Conservation (phyloP, 495 filamentous ascomycete species). For the Aspergillus panamensis region DNA sequence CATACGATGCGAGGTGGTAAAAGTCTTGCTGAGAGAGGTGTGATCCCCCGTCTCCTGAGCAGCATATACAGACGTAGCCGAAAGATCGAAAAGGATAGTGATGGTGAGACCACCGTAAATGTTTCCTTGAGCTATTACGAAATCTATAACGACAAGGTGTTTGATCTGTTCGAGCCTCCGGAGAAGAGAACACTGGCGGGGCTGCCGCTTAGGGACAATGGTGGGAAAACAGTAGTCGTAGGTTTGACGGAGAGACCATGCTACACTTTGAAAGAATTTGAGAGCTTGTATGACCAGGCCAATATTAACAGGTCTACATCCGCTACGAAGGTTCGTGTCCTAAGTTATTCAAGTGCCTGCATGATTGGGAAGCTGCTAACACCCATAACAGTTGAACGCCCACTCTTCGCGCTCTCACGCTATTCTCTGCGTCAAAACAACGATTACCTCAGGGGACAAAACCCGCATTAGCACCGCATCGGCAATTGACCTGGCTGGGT, state of each 20-base stretch:
- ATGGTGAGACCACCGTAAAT: slow-evolving; percentile 66
- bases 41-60: slow-evolving; percentile 86
- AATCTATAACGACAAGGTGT: slow-evolving; percentile 97
- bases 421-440: slow-evolving; percentile 85
- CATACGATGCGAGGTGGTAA: slow-evolving; percentile 97
- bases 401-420: slow-evolving; percentile 93
- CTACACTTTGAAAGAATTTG: slow-evolving; percentile 86
- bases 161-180: slow-evolving; percentile 84
- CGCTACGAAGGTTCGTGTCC: slow-evolving; percentile 67
- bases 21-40: slow-evolving; percentile 79
- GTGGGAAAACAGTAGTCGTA: slow-evolving; percentile 84
- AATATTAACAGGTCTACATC: slow-evolving; percentile 91
- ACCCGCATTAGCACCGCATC: slow-evolving; percentile 78
- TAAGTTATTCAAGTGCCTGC: not conserved
- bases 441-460: slow-evolving; percentile 66
- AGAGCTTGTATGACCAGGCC: slow-evolving; percentile 85
- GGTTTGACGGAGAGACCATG: slow-evolving; percentile 86
- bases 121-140: slow-evolving; percentile 94
- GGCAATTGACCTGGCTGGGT: slow-evolving; percentile 94
- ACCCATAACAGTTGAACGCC: slow-evolving; percentile 65
- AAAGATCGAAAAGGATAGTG: slow-evolving; percentile 83
- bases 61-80: slow-evolving; percentile 79
- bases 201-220: slow-evolving; percentile 83
- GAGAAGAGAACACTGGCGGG: slow-evolving; percentile 86
- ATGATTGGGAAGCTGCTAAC: slow-evolving; percentile 17